phyloP scores from a whole-genome alignment of 1,284 basidiomycete genomes.

The Irpex sp. region DNA sequence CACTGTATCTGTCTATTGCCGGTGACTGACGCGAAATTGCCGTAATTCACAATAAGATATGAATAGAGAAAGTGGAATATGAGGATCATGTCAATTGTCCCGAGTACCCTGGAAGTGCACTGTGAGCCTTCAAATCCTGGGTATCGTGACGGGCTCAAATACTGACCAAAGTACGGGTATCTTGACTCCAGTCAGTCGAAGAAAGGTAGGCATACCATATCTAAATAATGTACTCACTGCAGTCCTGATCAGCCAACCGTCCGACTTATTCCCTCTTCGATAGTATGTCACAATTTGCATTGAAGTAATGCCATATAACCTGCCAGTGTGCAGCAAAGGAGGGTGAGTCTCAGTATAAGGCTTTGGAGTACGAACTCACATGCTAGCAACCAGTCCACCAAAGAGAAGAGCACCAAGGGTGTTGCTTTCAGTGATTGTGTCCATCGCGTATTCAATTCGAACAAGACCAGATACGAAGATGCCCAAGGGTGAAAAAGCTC shows the following conservation, averaged over 20 bases:
- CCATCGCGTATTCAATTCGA: neutral
- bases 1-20: neutral
- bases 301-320: conserved; percentile 3
- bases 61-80: neutral
- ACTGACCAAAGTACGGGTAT: neutral
- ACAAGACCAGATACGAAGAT: neutral
- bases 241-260: neutral
- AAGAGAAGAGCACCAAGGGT: conserved; percentile 1
- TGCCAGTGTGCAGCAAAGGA: neutral
- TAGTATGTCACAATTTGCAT: neutral
- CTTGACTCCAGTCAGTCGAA: neutral
- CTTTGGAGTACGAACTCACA: neutral
- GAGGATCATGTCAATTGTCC: neutral
- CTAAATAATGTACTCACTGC: neutral
- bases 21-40: neutral
- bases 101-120: neutral
- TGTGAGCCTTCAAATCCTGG: neutral
- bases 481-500: neutral
- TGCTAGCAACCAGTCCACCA: neutral
- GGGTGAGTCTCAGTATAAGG: neutral
- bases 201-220: too few relatives aligned
- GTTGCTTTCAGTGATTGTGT: neutral
- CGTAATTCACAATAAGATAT: neutral
- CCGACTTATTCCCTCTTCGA: neutral
- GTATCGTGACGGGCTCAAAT: neutral